phyloP scores from a whole-genome alignment of 78 protist species.

The Planoprotostelium fungivorum region DNA sequence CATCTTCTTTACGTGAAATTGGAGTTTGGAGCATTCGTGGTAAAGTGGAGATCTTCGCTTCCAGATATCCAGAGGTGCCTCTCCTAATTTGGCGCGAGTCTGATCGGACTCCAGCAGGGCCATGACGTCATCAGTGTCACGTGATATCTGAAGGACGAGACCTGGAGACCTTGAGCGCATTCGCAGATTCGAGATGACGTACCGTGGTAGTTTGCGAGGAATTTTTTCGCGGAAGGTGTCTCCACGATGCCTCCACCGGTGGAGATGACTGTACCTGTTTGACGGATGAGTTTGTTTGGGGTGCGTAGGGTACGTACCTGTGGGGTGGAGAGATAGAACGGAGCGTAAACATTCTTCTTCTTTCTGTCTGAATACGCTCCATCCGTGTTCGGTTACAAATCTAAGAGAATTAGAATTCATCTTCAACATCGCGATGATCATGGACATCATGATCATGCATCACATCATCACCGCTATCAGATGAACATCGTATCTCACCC shows the following conservation, averaged over 20 bases:
- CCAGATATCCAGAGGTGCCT: neutral
- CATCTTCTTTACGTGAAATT: neutral
- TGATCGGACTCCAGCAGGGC: conserved; percentile 9
- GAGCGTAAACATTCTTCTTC: conserved; percentile 5
- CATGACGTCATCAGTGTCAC: conserved; percentile 27
- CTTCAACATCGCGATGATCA: neutral
- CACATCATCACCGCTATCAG: neutral
- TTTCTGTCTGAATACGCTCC: conserved; percentile 33
- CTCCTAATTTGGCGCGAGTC: neutral
- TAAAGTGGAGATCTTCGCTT: conserved; percentile 19
- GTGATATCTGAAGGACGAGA: conserved; percentile 4
- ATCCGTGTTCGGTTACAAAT: conserved; percentile 26
- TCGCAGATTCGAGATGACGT: neutral
- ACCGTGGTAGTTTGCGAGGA: conserved; percentile 5
- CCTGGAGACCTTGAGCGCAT: neutral
- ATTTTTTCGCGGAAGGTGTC: neutral
- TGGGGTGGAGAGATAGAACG: neutral
- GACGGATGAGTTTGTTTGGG: neutral
- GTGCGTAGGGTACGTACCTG: neutral
- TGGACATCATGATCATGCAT: neutral
- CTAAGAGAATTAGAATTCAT: neutral
- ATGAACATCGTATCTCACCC: neutral
- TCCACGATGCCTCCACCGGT: conserved; percentile 73
- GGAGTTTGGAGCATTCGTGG: neutral
- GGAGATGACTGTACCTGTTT: neutral